These are phyloP conservation scores for Phialophora macrospora DNA, from an alignment of 2,329 filamentous ascomycete species.

Conservation along the genomic window DNA sequence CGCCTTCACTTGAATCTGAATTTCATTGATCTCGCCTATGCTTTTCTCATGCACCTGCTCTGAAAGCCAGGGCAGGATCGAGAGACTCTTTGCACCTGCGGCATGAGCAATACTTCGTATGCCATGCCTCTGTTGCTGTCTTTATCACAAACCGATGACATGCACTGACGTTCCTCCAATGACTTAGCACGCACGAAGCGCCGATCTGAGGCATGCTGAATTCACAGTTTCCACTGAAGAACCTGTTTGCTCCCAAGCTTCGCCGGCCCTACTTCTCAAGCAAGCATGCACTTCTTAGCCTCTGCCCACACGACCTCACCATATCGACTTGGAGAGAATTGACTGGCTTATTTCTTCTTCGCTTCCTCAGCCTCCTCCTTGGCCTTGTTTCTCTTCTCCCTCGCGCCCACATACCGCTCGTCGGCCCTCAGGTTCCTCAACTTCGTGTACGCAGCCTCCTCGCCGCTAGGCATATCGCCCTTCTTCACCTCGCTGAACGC, in stretches of 20 bases:
- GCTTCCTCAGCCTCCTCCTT: conserved; percentile 70
- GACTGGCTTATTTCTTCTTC: conserved; percentile 53
- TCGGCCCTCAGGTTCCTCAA: conserved; percentile 85
- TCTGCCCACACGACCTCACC: neutral
- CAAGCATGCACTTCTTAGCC: neutral
- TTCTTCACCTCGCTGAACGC: conserved; percentile 78
- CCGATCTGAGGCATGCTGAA: neutral
- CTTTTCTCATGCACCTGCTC: conserved; percentile 3
- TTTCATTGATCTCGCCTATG: conserved; percentile 8
- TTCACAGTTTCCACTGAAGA: neutral
- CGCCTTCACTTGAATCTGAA: neutral
- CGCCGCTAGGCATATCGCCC: conserved; percentile 76
- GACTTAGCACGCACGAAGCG: neutral
- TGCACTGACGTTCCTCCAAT: neutral
- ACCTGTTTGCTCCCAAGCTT: neutral
- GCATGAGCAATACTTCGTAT: neutral
- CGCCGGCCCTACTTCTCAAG: neutral
- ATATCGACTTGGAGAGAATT: neutral
- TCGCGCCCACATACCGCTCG: conserved; percentile 77
- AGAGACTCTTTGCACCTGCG: neutral
- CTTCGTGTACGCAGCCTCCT: conserved; percentile 84
- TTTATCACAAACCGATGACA: conserved; percentile 4
- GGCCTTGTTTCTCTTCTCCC: conserved; percentile 92
- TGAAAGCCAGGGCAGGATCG: neutral
- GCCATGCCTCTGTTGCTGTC: neutral